Percentiles rank a stretch among this genome's conserved stretches.
Evolutionary conservation across 768 basidiomycete species (phyloP).

Genomic region (Cantharellus cinnabarinus): DNA sequence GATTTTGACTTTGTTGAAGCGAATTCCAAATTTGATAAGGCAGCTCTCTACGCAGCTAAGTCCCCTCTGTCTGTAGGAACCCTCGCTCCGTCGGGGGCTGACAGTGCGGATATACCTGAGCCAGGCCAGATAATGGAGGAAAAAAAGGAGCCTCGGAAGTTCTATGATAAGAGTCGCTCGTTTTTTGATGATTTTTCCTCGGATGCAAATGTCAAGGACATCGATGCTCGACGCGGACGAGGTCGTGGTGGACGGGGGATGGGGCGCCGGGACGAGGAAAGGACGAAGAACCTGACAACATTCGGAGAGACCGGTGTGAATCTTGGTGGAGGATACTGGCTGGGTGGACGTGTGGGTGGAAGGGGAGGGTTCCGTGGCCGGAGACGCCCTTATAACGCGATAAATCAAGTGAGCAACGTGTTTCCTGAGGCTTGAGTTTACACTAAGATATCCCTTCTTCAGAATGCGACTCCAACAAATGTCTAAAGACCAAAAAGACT

Average conservation of each 20-base stretch:
- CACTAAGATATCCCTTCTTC: too few relatives aligned
- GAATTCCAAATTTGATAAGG: slow-evolving; percentile 69
- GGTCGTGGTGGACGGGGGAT: slow-evolving; percentile 29
- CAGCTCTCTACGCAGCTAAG: slow-evolving; percentile 24
- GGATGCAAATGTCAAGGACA: slow-evolving; percentile 12
- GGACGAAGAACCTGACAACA: slow-evolving; percentile 67
- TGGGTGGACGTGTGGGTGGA: background rate
- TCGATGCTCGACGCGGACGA: slow-evolving; percentile 1
- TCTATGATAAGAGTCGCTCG: slow-evolving; percentile 29
- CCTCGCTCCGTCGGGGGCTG: background rate
- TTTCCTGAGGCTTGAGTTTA: too few relatives aligned
- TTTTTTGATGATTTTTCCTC: slow-evolving; percentile 60
- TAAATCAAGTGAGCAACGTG: background rate
- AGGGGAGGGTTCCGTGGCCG: background rate
- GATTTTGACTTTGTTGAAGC: slow-evolving; percentile 69
- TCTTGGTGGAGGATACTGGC: background rate
- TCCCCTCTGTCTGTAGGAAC: slow-evolving; percentile 10
- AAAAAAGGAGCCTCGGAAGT: slow-evolving; percentile 8
- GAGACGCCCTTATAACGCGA: background rate
- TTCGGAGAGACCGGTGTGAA: slow-evolving; percentile 57
- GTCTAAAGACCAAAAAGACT: too few relatives aligned
- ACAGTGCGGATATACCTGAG: background rate
- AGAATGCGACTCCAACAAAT: too few relatives aligned
- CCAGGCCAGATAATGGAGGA: slow-evolving; percentile 3
- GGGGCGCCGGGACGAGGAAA: slow-evolving; percentile 51